These are phyloP conservation scores for Russula sp. DNA, from an alignment of 768 basidiomycete species.

Conservation along the genomic window DNA sequence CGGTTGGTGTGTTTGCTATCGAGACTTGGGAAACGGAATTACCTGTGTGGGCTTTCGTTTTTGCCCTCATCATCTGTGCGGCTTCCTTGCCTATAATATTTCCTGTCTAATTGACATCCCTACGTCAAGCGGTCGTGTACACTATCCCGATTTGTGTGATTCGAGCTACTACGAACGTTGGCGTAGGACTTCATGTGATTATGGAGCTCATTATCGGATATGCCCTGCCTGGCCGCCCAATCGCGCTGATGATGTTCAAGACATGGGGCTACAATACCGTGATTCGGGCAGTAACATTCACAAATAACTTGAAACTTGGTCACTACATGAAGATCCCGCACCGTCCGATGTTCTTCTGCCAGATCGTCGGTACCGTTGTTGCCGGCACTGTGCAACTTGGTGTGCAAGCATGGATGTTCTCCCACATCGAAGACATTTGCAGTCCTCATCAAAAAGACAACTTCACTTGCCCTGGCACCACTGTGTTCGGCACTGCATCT, in stretches of 20 bases:
- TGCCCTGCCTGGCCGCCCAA: constrained; percentile 65
- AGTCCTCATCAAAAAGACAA: constrained; percentile 45
- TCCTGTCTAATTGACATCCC: not conserved
- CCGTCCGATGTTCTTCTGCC: constrained; percentile 63
- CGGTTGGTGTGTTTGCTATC: constrained; percentile 61
- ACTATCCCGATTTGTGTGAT: constrained; percentile 52
- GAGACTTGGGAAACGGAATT: constrained; percentile 66
- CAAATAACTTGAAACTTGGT: constrained; percentile 73
- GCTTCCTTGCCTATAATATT: not conserved
- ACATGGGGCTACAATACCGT: constrained; percentile 72
- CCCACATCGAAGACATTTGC: constrained; percentile 61
- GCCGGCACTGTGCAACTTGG: constrained; percentile 70
- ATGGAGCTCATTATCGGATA: constrained; percentile 81
- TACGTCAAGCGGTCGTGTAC: constrained; percentile 34
- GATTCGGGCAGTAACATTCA: constrained; percentile 63
- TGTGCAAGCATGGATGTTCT: constrained; percentile 75
- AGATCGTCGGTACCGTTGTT: constrained; percentile 60
- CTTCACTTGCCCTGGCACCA: constrained; percentile 64
- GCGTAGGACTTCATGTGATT: constrained; percentile 66
- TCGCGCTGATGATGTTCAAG: constrained; percentile 87
- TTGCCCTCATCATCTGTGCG: constrained; percentile 58
- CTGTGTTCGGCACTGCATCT: constrained; percentile 74
- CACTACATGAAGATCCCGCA: constrained; percentile 70
- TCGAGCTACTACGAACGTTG: constrained; percentile 74
- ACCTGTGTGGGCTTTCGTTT: constrained; percentile 68